These are phyloP conservation scores for Lentinula lateritia DNA, from an alignment of 768 basidiomycete species.

Conservation along the genomic window DNA sequence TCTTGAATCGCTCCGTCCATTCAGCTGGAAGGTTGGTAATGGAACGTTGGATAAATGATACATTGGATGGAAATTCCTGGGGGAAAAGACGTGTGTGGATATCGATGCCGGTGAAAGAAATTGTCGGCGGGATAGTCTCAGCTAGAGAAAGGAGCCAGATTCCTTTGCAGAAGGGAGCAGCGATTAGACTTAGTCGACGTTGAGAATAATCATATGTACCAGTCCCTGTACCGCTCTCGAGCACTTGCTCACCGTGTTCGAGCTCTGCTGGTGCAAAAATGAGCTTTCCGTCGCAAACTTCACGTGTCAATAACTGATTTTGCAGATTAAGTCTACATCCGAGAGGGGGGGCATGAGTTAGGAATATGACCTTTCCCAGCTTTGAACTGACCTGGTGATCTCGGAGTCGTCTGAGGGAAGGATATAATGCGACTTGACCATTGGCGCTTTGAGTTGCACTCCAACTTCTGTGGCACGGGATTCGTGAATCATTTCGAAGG, in stretches of 20 bases:
- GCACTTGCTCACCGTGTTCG: not conserved
- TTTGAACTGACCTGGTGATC: not conserved
- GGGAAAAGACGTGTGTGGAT: slow-evolving; percentile 5
- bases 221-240: slow-evolving; percentile 6
- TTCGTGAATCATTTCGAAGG: not conserved
- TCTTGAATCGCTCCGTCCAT: slow-evolving; percentile 23
- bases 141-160: not conserved
- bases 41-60: slow-evolving; percentile 9
- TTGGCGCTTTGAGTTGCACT: not conserved
- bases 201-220: not conserved
- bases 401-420: slow-evolving; percentile 6
- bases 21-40: slow-evolving; percentile 20
- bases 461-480: not conserved
- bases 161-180: not conserved
- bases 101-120: slow-evolving; percentile 4
- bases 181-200: no score
- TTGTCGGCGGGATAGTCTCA: not conserved
- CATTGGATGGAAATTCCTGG: not conserved
- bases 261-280: not conserved
- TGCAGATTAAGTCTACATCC: slow-evolving; percentile 2
- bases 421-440: not conserved
- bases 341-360: not conserved
- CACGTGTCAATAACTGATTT: not conserved
- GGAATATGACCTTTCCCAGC: not conserved
- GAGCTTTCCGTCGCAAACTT: slow-evolving; percentile 3